Conservation (phyloP, 208 protist genomes). For the Wallacemonas sp. region DNA sequence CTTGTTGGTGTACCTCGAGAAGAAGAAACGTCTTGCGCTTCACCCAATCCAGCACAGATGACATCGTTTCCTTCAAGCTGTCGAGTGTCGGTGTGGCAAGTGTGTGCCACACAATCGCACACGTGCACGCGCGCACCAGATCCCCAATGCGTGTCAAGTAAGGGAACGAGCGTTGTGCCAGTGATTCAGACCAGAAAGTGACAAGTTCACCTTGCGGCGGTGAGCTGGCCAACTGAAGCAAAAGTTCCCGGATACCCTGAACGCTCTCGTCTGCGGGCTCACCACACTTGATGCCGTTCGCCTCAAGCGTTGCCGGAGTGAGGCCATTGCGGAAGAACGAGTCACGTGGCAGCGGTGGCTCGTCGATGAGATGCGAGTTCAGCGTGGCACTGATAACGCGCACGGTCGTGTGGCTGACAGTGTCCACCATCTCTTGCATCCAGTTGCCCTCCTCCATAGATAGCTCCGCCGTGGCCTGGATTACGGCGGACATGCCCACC, state of each 20-base stretch:
- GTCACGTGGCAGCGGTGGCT: constrained; percentile 18
- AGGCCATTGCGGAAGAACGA: constrained; percentile 44
- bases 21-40: constrained; percentile 75
- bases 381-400: constrained; percentile 32
- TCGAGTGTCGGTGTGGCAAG: constrained; percentile 15
- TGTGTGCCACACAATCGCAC: constrained; percentile 46
- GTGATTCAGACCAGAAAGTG: constrained; percentile 19
- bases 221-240: background rate
- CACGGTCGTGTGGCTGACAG: constrained; percentile 63
- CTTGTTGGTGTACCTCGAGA: constrained; percentile 80
- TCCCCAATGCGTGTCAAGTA: constrained; percentile 28
- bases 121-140: constrained; percentile 38
- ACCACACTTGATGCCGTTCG: background rate
- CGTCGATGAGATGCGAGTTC: constrained; percentile 16
- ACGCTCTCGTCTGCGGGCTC: background rate
- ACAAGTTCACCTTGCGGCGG: constrained; percentile 2
- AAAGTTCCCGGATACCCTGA: background rate
- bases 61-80: constrained; percentile 37
- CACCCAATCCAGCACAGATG: constrained; percentile 46
- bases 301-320: constrained; percentile 18
- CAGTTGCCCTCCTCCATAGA: constrained; percentile 57
- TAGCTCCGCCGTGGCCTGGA: constrained; percentile 47
- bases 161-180: constrained; percentile 26
- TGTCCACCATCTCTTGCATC: constrained; percentile 67
- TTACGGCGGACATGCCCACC: constrained; percentile 19